phyloP scores from a whole-genome alignment of 192 early-diverging fungal species.

The Radiomyces spectabilis region DNA sequence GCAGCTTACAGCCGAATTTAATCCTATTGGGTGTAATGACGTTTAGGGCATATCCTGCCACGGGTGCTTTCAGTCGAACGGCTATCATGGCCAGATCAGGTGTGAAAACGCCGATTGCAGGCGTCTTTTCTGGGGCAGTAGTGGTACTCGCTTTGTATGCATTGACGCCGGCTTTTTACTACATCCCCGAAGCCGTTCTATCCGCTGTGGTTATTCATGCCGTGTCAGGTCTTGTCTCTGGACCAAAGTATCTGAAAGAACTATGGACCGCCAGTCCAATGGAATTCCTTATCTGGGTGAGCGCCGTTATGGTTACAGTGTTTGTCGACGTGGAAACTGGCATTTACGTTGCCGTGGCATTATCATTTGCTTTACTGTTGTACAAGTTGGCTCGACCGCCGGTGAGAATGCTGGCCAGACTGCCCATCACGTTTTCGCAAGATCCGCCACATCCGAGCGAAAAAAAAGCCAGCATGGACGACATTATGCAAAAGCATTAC shows the following conservation, averaged over 20 bases:
- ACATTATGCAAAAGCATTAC: conserved; percentile 16
- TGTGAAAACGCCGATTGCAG: conserved; percentile 68
- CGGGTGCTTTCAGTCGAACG: conserved; percentile 89
- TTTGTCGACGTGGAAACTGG: conserved; percentile 54
- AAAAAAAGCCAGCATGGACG: neutral
- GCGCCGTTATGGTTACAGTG: conserved; percentile 49
- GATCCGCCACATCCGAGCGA: neutral
- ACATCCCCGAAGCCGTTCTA: conserved; percentile 69
- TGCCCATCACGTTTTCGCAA: neutral
- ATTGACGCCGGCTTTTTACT: conserved; percentile 77
- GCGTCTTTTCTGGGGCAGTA: conserved; percentile 61
- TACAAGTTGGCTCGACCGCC: conserved; percentile 67
- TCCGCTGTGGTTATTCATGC: conserved; percentile 72
- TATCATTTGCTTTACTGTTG: conserved; percentile 66
- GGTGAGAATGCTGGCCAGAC: conserved; percentile 34
- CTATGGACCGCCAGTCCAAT: conserved; percentile 43
- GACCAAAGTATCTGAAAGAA: conserved; percentile 43
- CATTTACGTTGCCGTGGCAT: conserved; percentile 68
- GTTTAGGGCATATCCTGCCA: conserved; percentile 72
- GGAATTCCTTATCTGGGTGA: conserved; percentile 42
- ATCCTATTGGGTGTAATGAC: no score
- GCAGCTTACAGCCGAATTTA: no score
- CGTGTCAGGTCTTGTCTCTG: conserved; percentile 67
- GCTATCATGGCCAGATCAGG: conserved; percentile 82
- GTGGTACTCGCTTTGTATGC: conserved; percentile 71